These are phyloP conservation scores for Pelargonium fulgidum DNA, from an alignment of 441 rosid genomes.

Conservation along the genomic window DNA sequence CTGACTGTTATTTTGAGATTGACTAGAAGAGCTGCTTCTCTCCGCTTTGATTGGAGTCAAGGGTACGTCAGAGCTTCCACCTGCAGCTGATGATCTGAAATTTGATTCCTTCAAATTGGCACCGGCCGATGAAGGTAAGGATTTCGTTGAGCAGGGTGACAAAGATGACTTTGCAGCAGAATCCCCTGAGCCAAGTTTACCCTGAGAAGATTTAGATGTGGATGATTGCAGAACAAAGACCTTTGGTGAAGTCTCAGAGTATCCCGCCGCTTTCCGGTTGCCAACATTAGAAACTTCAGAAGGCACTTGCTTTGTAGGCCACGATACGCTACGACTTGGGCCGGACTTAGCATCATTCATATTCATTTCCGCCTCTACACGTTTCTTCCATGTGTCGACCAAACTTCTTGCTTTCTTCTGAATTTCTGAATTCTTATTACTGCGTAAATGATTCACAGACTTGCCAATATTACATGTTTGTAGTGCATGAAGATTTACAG, in stretches of 20 bases:
- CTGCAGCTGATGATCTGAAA: slow-evolving; percentile 32
- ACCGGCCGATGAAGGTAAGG: slow-evolving; percentile 38
- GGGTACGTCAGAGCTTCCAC: slow-evolving; percentile 38
- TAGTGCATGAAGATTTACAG: slow-evolving; percentile 82
- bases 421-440: slow-evolving; percentile 73
- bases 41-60: slow-evolving; percentile 39
- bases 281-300: slow-evolving; percentile 57
- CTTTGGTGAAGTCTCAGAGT: slow-evolving; percentile 59
- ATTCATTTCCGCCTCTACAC: slow-evolving; percentile 89
- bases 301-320: slow-evolving; percentile 55
- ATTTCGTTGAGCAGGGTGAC: slow-evolving; percentile 51
- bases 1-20: slow-evolving; percentile 69
- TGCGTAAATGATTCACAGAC: slow-evolving; percentile 86
- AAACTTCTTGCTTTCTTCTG: slow-evolving; percentile 88
- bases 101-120: slow-evolving; percentile 43
- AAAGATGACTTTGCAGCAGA: slow-evolving; percentile 38
- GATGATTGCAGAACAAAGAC: slow-evolving; percentile 51
- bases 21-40: slow-evolving; percentile 75
- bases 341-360: slow-evolving; percentile 58
- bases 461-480: slow-evolving; percentile 89
- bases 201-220: slow-evolving; percentile 49
- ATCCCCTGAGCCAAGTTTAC: slow-evolving; percentile 54
- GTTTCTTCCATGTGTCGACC: slow-evolving; percentile 97
- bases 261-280: slow-evolving; percentile 47
- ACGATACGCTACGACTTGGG: slow-evolving; percentile 49